phyloP scores from a whole-genome alignment of 1,284 basidiomycete species.

The Bjerkandera adusta region DNA sequence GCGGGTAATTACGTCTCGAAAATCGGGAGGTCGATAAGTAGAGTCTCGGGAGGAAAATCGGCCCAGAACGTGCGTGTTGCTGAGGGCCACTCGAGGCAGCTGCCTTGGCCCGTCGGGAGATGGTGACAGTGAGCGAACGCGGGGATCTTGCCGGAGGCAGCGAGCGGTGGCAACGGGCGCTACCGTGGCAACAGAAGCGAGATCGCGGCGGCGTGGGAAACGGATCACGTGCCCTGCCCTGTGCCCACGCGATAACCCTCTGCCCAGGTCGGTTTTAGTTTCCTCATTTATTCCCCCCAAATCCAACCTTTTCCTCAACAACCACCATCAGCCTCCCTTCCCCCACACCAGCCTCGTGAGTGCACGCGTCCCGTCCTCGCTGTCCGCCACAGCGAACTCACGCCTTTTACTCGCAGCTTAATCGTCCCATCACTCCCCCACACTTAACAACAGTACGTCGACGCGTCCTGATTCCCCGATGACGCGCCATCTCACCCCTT shows the following conservation, averaged over 20 bases:
- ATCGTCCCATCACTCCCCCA: conserved; percentile 18
- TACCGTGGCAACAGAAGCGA: conserved; percentile 7
- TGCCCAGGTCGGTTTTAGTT: conserved; percentile 51
- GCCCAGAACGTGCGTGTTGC: not conserved
- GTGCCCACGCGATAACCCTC: conserved; percentile 41
- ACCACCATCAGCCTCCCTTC: conserved; percentile 40
- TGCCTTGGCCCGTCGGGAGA: too few species aligned
- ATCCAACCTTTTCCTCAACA: conserved; percentile 40
- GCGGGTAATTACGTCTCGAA: too few species aligned
- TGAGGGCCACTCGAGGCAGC: not conserved
- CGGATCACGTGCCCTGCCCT: conserved; percentile 31
- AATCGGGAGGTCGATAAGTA: too few species aligned
- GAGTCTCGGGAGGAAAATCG: too few species aligned
- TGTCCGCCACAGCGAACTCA: conserved; percentile 34
- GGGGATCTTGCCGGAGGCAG: too few species aligned
- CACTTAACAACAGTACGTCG: conserved; percentile 34
- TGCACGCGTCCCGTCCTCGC: conserved; percentile 28
- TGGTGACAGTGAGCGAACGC: too few species aligned
- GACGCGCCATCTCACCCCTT: conserved; percentile 15
- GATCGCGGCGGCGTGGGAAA: conserved; percentile 15
- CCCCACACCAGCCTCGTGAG: conserved; percentile 30
- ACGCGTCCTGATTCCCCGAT: conserved; percentile 29
- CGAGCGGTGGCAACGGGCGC: conserved; percentile 7
- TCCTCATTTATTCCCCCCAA: conserved; percentile 43
- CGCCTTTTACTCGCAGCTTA: conserved; percentile 18